Base-by-base conservation (phyloP, 2,329 filamentous ascomycete species). In the Coleophoma crateriformis region DNA sequence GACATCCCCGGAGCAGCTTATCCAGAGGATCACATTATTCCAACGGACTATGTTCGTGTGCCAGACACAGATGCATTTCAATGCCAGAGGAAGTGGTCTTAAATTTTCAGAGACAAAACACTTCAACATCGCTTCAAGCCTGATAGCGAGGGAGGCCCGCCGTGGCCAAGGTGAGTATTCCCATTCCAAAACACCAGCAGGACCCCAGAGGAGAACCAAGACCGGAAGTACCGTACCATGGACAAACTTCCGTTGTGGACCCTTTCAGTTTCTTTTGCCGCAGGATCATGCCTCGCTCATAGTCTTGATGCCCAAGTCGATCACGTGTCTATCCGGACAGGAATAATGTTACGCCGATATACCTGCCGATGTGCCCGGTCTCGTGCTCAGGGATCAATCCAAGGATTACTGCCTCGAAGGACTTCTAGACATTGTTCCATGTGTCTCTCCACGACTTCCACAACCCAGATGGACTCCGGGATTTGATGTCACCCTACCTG, bases 31-130 rank as follows among this genome's bases (percentile, higher is more conserved):
- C 27, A 27, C 2, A 27, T 51, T 17, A 47, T 35, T 40, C 45
- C 40, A 45, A 14, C 38, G 17, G 33, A 22, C 33, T 45, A 10
- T 15, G 20, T 19, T 50, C 46, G 33, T 41, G 20, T 51, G 45
- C 45, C 44, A 50, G 48, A 51, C 48, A 50, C 46, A 33, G 19
- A 11, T 44, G 20, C 17, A 32, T 44, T 22, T 44, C 41, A 40
- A 40, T 22, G n/a, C 37, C 37, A 35, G 34, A 52, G 54, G 55
- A 53, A 57, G 58, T 58, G 41, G 41, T 44, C 41, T 44, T 44
- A 44, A 44, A 44, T 32, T 44, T 32, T 33, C 41, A 44, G 20
- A 44, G 41, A 44, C 41, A 44, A 32, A n/a, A n/a, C 41, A 44
- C 41, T 33, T 44, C 41, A 44, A 44, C 17, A 60, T 56, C 39